Conservation (phyloP, 192 early-diverging fungal genomes). For the Jimgerdemannia lactiflua region DNA sequence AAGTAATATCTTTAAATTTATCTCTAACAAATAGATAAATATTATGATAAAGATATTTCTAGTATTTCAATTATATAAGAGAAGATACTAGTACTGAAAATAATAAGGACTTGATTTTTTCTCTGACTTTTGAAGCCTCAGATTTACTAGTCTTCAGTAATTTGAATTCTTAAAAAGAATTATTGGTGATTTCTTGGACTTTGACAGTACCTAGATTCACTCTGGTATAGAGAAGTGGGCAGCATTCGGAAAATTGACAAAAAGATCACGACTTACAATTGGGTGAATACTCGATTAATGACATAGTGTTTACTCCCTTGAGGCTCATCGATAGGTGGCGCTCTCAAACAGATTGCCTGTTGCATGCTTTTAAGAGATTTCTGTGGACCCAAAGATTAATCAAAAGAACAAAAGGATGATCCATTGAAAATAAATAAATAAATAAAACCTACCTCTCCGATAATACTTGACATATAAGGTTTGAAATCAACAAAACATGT, state of each 20-base stretch:
- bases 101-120: too few relatives aligned
- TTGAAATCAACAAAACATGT: neutral
- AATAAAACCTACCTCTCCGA: neutral
- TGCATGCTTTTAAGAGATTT: neutral
- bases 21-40: too few relatives aligned
- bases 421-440: neutral
- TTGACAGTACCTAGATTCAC: too few relatives aligned
- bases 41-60: too few relatives aligned
- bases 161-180: too few relatives aligned
- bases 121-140: too few relatives aligned
- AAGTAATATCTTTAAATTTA: too few relatives aligned
- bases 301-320: neutral
- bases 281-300: neutral
- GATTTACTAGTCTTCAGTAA: too few relatives aligned
- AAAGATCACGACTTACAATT: neutral
- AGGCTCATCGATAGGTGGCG: neutral
- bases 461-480: neutral
- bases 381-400: neutral
- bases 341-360: neutral
- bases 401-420: neutral
- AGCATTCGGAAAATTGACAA: neutral
- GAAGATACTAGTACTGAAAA: too few relatives aligned
- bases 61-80: too few relatives aligned
- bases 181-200: too few relatives aligned
- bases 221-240: too few relatives aligned